Evolutionary conservation across 2,329 filamentous ascomycete genomes (phyloP), one percentile per base, ranked within the genome.

Genomic region (Aspergillus oerlinghausenensis): DNA sequence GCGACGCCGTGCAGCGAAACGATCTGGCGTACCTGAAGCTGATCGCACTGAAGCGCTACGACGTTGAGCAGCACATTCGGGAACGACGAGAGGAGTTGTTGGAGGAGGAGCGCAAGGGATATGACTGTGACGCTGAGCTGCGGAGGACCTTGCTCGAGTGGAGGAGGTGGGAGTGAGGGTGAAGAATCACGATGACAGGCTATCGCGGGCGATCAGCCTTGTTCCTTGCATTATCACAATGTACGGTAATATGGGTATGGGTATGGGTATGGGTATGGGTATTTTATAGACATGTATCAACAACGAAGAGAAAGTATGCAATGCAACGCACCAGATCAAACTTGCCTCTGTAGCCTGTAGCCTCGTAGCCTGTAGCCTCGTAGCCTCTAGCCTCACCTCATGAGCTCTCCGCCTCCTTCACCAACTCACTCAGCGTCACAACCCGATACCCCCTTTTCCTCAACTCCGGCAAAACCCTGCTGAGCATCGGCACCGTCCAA

Each of bases 401-500:
- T 35, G 11, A 17, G 3, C 4, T 11, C 11, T 32, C 29, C 29
- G 29, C 63, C 52, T 72, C 68, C 49, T 73, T 70, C 51, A 93
- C 72, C 62, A 93, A 76, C 64, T 87, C 82, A 4, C 87, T 86
- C 21, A 96, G 76, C 17, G 86, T 89, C 29, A 90, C 86, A 40
- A 93, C 79, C 55, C 77, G 78, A 71, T 90, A 96, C 0, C 90
- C 90, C 61, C 83, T 80, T 60, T 78, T 78, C 72, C 78, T 85
- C 66, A 95, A 75, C 69, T 89, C 87, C 0, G 88, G 88, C 63
- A 96, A 72, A 42, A 94, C 87, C 58, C 78, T 82, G 42, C 79
- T 77, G 73, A 96, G 70, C 89, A 96, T 94, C 0, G 89, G 88
- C 50, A 82, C 79, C 26, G 90, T 95, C 89, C 92, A 96, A n/a